Percentiles rank a stretch among this genome's conserved stretches.
phyloP scores from a whole-genome alignment of 805 yeast species.

The Kuraishia capsulata region DNA sequence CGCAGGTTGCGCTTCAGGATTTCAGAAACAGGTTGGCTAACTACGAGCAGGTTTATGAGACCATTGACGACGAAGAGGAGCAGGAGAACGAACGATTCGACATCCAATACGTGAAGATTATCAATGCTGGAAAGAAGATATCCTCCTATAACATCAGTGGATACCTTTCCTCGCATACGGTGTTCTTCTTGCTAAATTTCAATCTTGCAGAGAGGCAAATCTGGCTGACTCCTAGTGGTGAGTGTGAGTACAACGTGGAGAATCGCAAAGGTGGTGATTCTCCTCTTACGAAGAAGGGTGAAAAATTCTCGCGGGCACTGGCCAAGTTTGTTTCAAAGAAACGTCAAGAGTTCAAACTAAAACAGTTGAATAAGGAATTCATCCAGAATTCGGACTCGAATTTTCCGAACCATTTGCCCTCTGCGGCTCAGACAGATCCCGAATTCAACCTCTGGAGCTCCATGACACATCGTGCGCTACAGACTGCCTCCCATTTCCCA shows the following conservation, averaged over 20 bases:
- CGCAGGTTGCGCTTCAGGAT: slow-evolving; percentile 67
- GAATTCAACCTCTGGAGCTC: slow-evolving; percentile 26
- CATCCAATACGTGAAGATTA: slow-evolving; percentile 52
- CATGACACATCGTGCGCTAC: slow-evolving; percentile 19
- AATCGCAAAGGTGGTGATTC: slow-evolving; percentile 25
- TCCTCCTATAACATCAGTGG: slow-evolving; percentile 50
- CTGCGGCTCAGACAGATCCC: slow-evolving; percentile 10
- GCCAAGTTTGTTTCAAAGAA: slow-evolving; percentile 24
- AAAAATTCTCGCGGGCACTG: slow-evolving; percentile 22
- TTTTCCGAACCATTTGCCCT: background rate
- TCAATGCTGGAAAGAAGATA: slow-evolving; percentile 52
- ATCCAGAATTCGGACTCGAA: slow-evolving; percentile 9
- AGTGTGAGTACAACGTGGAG: slow-evolving; percentile 16
- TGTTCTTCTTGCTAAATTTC: slow-evolving; percentile 39
- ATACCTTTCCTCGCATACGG: slow-evolving; percentile 46
- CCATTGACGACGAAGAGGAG: slow-evolving; percentile 58
- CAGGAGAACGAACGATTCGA: slow-evolving; percentile 34
- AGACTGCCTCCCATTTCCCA: slow-evolving; percentile 23
- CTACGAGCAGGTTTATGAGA: slow-evolving; percentile 84
- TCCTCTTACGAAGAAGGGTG: slow-evolving; percentile 17
- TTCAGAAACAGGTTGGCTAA: slow-evolving; percentile 73
- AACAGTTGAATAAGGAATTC: slow-evolving; percentile 21
- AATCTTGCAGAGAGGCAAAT: slow-evolving; percentile 26
- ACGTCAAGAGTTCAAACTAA: slow-evolving; percentile 23
- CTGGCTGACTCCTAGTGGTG: slow-evolving; percentile 26